phyloP scores from a whole-genome alignment of 768 basidiomycete species.

The Phylloporus rhodoxanthus region DNA sequence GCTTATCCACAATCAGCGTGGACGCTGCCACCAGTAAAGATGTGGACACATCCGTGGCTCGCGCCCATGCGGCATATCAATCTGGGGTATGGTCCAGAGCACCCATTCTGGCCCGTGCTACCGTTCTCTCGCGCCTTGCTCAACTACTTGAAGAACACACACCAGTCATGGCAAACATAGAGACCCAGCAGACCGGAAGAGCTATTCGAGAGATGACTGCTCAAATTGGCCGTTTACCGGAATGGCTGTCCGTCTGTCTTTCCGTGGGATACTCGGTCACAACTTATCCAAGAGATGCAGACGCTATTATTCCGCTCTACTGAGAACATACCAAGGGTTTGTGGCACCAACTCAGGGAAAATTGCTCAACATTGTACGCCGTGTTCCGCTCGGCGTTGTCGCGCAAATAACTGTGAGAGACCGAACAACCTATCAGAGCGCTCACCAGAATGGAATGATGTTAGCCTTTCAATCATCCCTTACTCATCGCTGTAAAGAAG shows the following conservation, averaged over 20 bases:
- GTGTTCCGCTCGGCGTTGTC: conserved; percentile 82
- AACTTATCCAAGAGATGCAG: conserved; percentile 32
- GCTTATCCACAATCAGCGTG: conserved; percentile 38
- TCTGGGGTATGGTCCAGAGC: conserved; percentile 71
- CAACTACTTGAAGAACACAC: conserved; percentile 52
- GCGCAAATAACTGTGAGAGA: conserved; percentile 73
- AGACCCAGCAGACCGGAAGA: conserved; percentile 73
- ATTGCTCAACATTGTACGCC: conserved; percentile 70
- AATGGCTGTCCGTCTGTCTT: conserved; percentile 66
- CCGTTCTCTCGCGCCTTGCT: conserved; percentile 60
- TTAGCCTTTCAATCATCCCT: conserved; percentile 84
- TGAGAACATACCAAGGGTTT: conserved; percentile 63
- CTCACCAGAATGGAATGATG: neutral
- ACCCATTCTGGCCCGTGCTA: conserved; percentile 53
- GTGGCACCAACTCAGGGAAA: conserved; percentile 77
- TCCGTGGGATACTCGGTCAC: neutral
- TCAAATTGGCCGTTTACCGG: conserved; percentile 71
- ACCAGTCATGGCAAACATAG: conserved; percentile 55
- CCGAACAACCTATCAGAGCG: neutral
- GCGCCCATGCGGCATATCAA: conserved; percentile 54
- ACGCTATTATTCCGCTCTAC: conserved; percentile 70
- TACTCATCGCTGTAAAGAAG: conserved; percentile 87
- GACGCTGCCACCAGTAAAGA: conserved; percentile 45
- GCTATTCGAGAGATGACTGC: conserved; percentile 80
- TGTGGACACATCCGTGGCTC: conserved; percentile 45